A percentile compares a stretch with the other conserved stretches of the same genome.
phyloP scores from a whole-genome alignment of 2,329 filamentous ascomycete species.

The Parafenestella ontariensis region DNA sequence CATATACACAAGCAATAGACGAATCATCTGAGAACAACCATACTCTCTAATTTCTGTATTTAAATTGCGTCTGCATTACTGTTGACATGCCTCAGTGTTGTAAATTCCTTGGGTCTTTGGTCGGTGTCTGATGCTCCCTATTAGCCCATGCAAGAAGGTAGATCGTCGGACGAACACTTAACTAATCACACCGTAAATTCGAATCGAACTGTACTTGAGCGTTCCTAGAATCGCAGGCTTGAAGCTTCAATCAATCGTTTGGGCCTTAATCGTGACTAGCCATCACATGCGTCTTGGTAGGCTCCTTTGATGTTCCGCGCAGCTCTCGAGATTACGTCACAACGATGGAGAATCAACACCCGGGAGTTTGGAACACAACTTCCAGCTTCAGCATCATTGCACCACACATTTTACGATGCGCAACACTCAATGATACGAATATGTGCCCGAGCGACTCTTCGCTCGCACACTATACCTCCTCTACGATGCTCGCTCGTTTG shows the following conservation, averaged over 20 bases:
- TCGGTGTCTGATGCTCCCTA: neutral
- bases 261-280: neutral
- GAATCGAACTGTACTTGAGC: neutral
- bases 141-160: neutral
- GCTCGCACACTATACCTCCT: constrained; percentile 20
- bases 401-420: constrained; percentile 22
- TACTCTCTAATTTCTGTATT: neutral
- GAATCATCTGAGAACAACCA: neutral
- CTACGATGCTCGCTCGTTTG: constrained; percentile 2
- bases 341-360: constrained; percentile 17
- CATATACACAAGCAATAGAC: constrained; percentile 18
- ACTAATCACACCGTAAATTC: neutral
- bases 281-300: constrained; percentile 3
- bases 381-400: constrained; percentile 10
- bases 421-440: constrained; percentile 40
- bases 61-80: neutral
- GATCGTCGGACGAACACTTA: neutral
- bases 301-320: constrained; percentile 10
- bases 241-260: neutral
- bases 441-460: constrained; percentile 32
- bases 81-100: neutral
- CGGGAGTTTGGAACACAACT: too few relatives aligned
- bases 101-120: neutral
- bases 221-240: neutral
- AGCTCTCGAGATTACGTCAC: constrained; percentile 32